phyloP scores from a whole-genome alignment of 495 filamentous ascomycete species.

The Penicillium samsonianum region DNA sequence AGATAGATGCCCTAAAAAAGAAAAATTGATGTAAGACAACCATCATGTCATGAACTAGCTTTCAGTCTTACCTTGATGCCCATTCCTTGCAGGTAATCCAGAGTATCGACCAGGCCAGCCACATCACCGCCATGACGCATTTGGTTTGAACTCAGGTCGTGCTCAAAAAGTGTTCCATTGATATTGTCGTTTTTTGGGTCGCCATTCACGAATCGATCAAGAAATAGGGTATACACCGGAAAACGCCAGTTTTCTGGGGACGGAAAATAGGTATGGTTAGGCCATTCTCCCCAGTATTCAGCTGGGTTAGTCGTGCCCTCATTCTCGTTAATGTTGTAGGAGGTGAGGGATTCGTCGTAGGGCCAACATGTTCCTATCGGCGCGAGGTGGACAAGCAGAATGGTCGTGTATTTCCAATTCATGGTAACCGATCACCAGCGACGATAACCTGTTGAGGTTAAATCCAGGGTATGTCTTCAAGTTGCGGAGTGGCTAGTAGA shows the following conservation, averaged over 20 bases:
- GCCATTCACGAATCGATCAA: constrained; percentile 72
- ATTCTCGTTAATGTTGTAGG: constrained; percentile 68
- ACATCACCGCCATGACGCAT: constrained; percentile 74
- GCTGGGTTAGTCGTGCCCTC: constrained; percentile 55
- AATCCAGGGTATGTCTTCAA: too few species aligned
- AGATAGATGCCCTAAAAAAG: constrained; percentile 61
- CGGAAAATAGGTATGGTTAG: constrained; percentile 52
- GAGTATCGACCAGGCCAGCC: constrained; percentile 60
- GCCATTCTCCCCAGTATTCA: constrained; percentile 64
- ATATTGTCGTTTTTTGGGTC: constrained; percentile 71
- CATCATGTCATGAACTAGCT: neutral
- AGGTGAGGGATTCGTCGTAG: constrained; percentile 54
- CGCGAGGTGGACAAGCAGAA: constrained; percentile 32
- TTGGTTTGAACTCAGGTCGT: constrained; percentile 66
- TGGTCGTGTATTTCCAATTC: constrained; percentile 35
- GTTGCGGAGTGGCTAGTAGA: too few species aligned
- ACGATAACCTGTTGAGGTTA: too few species aligned
- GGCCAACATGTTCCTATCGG: constrained; percentile 43
- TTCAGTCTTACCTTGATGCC: constrained; percentile 67
- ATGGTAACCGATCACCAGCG: too few species aligned
- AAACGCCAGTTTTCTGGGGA: constrained; percentile 71
- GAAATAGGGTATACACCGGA: constrained; percentile 69
- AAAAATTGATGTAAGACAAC: neutral
- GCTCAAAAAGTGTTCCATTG: constrained; percentile 69
- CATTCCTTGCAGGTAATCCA: constrained; percentile 76